A percentile compares a stretch with the other conserved stretches of the same genome.
Conservation (phyloP, 2,329 filamentous ascomycete genomes). For the Parasarocladium wereldwijsianum region DNA sequence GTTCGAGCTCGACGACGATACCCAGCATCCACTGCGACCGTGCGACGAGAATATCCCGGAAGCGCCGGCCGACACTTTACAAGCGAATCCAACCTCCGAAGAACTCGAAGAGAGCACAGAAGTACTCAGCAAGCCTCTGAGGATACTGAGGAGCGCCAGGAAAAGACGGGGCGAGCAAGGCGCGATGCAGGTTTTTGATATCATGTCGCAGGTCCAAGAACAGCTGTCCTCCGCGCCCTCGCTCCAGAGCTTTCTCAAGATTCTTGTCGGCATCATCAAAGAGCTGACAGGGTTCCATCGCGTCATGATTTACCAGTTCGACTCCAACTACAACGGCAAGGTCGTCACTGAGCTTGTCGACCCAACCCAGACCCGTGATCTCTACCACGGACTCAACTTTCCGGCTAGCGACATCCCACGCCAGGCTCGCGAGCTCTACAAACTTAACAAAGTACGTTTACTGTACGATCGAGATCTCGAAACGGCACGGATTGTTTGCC, state of each 20-base stretch:
- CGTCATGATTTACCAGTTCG: conserved; percentile 89
- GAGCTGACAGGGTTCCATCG: conserved; percentile 84
- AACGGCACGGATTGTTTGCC: conserved; percentile 70
- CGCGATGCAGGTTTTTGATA: conserved; percentile 81
- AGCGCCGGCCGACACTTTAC: conserved; percentile 57
- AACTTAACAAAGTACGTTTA: conserved; percentile 75
- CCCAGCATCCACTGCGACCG: conserved; percentile 51
- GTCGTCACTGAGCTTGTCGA: conserved; percentile 83
- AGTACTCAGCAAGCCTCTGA: conserved; percentile 60
- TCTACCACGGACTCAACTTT: conserved; percentile 80
- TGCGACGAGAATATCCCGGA: conserved; percentile 43
- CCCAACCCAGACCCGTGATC: conserved; percentile 60
- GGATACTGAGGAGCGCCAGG: conserved; percentile 59
- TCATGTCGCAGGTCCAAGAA: conserved; percentile 84
- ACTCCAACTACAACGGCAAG: conserved; percentile 65
- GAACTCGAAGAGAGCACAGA: conserved; percentile 65
- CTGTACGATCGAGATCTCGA: conserved; percentile 73
- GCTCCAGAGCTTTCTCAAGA: conserved; percentile 62
- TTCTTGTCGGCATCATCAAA: conserved; percentile 73
- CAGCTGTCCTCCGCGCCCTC: conserved; percentile 61
- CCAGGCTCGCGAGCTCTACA: conserved; percentile 80
- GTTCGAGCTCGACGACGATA: conserved; percentile 74
- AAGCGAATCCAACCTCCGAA: conserved; percentile 56
- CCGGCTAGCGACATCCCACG: conserved; percentile 76
- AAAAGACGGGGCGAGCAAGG: conserved; percentile 65